Percentiles rank a stretch among this genome's conserved stretches.
These are phyloP conservation scores for Avena eriantha DNA, from an alignment of 176 grass and related monocot genomes.

Conservation along the genomic window DNA sequence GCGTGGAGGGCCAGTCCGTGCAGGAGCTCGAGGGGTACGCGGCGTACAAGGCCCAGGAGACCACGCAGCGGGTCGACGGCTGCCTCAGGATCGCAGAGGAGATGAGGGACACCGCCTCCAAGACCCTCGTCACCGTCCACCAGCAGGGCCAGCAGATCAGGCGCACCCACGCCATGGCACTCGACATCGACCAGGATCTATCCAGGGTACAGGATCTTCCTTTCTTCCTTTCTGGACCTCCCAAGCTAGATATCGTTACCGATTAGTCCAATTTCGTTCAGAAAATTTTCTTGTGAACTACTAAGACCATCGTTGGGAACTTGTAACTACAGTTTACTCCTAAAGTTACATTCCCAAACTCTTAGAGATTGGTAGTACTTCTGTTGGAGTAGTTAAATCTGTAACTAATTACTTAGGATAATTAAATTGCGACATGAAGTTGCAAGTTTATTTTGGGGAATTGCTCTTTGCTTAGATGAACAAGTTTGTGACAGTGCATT, in stretches of 20 bases:
- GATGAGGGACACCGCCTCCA: conserved; percentile 78
- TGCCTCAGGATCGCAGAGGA: conserved; percentile 83
- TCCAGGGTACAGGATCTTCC: conserved; percentile 53
- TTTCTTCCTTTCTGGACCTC: background rate
- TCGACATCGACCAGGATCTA: conserved; percentile 89
- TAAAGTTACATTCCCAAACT: background rate
- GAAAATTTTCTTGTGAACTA: background rate
- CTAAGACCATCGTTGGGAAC: too few species aligned
- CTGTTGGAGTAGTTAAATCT: too few species aligned
- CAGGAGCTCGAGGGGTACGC: conserved; percentile 79
- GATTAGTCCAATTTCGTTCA: background rate
- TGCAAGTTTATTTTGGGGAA: background rate
- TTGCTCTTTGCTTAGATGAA: background rate
- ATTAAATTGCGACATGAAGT: background rate
- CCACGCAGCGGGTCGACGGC: conserved; percentile 59
- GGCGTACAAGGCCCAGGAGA: conserved; percentile 81
- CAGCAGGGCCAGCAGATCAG: conserved; percentile 89
- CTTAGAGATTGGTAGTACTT: too few species aligned
- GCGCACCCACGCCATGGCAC: conserved; percentile 70
- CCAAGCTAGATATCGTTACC: background rate
- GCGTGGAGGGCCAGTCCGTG: conserved; percentile 70
- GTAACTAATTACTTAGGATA: background rate
- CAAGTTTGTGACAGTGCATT: background rate
- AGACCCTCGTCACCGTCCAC: conserved; percentile 81
- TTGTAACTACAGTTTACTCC: background rate